Conservation (phyloP, 306 rosid genomes). For the Lathyrus oleraceus region DNA sequence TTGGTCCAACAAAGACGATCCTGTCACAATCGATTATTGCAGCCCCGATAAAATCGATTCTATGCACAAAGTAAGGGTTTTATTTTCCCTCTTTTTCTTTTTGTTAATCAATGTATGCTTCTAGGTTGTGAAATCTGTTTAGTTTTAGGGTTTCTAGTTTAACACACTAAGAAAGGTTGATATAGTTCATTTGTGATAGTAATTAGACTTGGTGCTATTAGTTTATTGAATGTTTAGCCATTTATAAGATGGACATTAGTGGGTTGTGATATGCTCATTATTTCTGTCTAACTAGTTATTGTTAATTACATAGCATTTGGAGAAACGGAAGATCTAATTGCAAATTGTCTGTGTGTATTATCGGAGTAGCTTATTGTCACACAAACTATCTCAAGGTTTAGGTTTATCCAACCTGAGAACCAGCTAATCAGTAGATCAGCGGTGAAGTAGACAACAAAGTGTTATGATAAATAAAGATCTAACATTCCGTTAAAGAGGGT, state of each 20-base stretch:
- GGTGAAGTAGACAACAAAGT: background rate
- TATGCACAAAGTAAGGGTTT: slow-evolving; percentile 66
- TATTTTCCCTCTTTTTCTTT: background rate
- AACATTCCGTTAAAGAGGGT: background rate
- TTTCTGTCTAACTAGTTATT: background rate
- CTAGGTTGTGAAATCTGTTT: background rate
- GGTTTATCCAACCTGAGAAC: background rate
- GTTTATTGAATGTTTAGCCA: too few relatives aligned
- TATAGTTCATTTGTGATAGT: too few relatives aligned
- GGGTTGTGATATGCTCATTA: background rate
- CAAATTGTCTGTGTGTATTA: background rate
- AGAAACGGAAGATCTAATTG: background rate
- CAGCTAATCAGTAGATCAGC: background rate
- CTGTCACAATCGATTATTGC: slow-evolving; percentile 60
- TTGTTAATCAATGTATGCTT: background rate
- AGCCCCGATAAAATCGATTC: slow-evolving; percentile 73
- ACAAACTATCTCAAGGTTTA: background rate
- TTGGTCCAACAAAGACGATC: slow-evolving; percentile 73
- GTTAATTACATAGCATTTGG: background rate
- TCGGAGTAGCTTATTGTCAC: background rate
- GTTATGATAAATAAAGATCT: background rate
- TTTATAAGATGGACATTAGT: too few relatives aligned
- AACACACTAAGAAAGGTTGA: too few relatives aligned
- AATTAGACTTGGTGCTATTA: too few relatives aligned
- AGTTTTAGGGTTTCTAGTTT: background rate